A percentile compares a stretch with the other conserved stretches of the same genome.
Evolutionary conservation across 2,329 filamentous ascomycete genomes (phyloP).

Genomic region (Colletotrichum gigasporum): DNA sequence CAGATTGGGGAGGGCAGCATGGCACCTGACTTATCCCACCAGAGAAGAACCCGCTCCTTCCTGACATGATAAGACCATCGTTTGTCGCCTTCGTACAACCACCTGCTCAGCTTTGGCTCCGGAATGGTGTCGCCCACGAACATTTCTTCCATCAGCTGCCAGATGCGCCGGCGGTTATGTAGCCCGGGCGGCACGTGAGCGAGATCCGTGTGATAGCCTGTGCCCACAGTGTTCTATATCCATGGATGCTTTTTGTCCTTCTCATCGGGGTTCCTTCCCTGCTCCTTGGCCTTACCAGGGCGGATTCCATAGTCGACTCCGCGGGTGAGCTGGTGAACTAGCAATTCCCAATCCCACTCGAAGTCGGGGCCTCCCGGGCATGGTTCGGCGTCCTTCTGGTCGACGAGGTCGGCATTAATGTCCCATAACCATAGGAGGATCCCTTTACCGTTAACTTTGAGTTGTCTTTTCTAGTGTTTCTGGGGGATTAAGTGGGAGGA

Average conservation of each 20-base stretch:
- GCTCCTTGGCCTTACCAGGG: not conserved
- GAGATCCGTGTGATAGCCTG: not conserved
- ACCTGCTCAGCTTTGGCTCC: too few species aligned
- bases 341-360: not conserved
- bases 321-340: not conserved
- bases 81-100: too few species aligned
- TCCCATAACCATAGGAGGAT: not conserved
- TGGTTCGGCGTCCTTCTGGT: not conserved
- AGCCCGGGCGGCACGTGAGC: not conserved
- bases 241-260: not conserved
- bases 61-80: rapidly evolving
- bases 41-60: not conserved
- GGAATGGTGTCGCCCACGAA: not conserved
- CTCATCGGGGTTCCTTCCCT: not conserved
- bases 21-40: not conserved
- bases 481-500: not conserved
- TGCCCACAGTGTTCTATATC: not conserved
- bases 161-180: not conserved
- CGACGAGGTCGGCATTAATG: not conserved
- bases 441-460: not conserved
- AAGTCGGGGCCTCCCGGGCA: not conserved
- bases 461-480: not conserved
- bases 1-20: not conserved
- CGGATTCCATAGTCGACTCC: not conserved
- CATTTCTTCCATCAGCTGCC: not conserved